A percentile compares a stretch with the other conserved stretches of the same genome.
These are phyloP conservation scores for Cenchrus purpureus DNA, from an alignment of 176 grass and related monocot species.

Conservation along the genomic window DNA sequence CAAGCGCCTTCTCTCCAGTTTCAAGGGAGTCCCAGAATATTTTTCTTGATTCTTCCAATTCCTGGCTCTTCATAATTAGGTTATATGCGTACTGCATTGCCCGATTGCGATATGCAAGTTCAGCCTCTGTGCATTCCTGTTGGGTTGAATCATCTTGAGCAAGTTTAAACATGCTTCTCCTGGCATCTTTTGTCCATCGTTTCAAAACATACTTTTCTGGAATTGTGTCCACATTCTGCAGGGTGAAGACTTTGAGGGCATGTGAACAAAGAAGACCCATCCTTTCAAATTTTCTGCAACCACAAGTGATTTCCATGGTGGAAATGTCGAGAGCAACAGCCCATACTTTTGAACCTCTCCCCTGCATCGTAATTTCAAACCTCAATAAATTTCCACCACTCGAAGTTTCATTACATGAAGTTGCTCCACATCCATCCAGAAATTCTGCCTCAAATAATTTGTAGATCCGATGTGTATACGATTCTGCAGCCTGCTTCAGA, in stretches of 20 bases:
- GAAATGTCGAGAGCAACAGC: conserved; percentile 69
- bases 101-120: conserved; percentile 70
- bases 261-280: conserved; percentile 87
- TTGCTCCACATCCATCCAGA: conserved; percentile 81
- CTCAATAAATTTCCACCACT: conserved; percentile 62
- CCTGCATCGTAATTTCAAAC: conserved; percentile 84
- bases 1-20: conserved; percentile 73
- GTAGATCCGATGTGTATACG: conserved; percentile 78
- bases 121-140: conserved; percentile 70
- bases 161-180: conserved; percentile 65
- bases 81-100: conserved; percentile 78
- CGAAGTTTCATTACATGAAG: conserved; percentile 66
- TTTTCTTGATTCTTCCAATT: conserved; percentile 77
- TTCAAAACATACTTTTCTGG: conserved; percentile 85
- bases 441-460: conserved; percentile 90
- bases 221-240: conserved; percentile 82
- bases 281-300: conserved; percentile 81
- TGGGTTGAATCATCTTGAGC: conserved; percentile 71
- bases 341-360: conserved; percentile 74
- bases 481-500: conserved; percentile 74
- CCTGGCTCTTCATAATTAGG: conserved; percentile 72
- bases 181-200: conserved; percentile 86
- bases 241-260: conserved; percentile 71
- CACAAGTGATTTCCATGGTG: conserved; percentile 68
- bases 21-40: conserved; percentile 86